These are phyloP conservation scores for Jaltomata sinuosa DNA, from an alignment of 257 asterid genomes.

Conservation along the genomic window DNA sequence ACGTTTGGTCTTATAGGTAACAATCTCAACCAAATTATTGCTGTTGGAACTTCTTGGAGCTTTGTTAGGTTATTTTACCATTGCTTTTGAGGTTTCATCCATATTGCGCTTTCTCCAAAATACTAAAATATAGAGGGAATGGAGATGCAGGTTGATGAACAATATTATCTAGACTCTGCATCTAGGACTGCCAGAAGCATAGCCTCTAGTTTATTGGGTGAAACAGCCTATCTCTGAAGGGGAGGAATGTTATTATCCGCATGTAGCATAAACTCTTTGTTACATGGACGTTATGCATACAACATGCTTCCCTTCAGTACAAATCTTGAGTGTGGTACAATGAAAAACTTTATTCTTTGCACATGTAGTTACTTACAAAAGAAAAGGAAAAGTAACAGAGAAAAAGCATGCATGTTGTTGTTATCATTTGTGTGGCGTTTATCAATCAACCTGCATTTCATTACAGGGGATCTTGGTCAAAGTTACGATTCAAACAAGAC, in stretches of 20 bases:
- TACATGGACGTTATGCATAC: background rate
- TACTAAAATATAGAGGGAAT: background rate
- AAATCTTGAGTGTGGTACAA: background rate
- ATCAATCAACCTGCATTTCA: background rate
- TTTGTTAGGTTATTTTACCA: background rate
- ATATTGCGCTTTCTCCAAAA: background rate
- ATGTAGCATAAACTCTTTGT: background rate
- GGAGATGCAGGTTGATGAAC: background rate
- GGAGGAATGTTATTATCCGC: no score
- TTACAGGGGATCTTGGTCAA: constrained; percentile 86
- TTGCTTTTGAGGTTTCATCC: background rate
- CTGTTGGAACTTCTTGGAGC: background rate
- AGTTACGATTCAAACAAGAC: constrained; percentile 65
- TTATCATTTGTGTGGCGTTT: background rate
- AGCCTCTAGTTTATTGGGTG: no score
- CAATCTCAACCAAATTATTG: background rate
- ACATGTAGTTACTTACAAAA: background rate
- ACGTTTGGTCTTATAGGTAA: constrained; percentile 88
- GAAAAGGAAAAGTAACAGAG: background rate
- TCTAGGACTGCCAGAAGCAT: no score
- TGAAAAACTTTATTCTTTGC: background rate
- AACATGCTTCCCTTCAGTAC: background rate
- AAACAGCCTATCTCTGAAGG: no score
- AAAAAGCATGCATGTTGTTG: background rate
- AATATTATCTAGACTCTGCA: background rate